phyloP scores from a whole-genome alignment of 192 early-diverging fungal species.

The Phycomyces nitens region DNA sequence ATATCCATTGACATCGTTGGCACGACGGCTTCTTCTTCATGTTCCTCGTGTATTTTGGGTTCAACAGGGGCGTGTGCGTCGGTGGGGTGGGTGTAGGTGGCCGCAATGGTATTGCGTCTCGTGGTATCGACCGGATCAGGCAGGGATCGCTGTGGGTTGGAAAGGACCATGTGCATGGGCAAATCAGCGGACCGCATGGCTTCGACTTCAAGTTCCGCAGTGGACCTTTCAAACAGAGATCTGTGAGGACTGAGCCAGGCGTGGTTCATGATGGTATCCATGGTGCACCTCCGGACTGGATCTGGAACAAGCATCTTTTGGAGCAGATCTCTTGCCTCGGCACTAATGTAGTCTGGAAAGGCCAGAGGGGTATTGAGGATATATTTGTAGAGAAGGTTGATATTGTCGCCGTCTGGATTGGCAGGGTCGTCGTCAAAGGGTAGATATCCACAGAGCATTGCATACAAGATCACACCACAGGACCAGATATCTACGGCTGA shows the following conservation, averaged over 20 bases:
- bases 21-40: neutral
- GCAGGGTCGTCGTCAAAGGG: slow-evolving; percentile 89
- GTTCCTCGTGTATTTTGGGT: neutral
- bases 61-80: slow-evolving; percentile 6
- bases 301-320: slow-evolving; percentile 90
- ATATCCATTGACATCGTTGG: neutral
- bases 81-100: slow-evolving; percentile 3
- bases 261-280: slow-evolving; percentile 76
- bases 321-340: slow-evolving; percentile 75
- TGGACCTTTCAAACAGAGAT: slow-evolving; percentile 18
- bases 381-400: slow-evolving; percentile 79
- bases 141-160: slow-evolving; percentile 3
- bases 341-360: slow-evolving; percentile 85
- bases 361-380: slow-evolving; percentile 76
- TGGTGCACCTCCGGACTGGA: slow-evolving; percentile 68
- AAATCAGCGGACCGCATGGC: slow-evolving; percentile 16
- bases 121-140: slow-evolving; percentile 4
- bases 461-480: slow-evolving; percentile 96
- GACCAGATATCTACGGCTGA: slow-evolving; percentile 97
- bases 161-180: slow-evolving; percentile 17
- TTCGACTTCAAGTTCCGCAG: slow-evolving; percentile 18
- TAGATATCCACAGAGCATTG: slow-evolving; percentile 86
- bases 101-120: slow-evolving; percentile 16
- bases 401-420: slow-evolving; percentile 89
- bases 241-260: slow-evolving; percentile 34